Evolutionary conservation across 306 rosid genomes (phyloP).

Genomic region (Quercus bicolor): DNA sequence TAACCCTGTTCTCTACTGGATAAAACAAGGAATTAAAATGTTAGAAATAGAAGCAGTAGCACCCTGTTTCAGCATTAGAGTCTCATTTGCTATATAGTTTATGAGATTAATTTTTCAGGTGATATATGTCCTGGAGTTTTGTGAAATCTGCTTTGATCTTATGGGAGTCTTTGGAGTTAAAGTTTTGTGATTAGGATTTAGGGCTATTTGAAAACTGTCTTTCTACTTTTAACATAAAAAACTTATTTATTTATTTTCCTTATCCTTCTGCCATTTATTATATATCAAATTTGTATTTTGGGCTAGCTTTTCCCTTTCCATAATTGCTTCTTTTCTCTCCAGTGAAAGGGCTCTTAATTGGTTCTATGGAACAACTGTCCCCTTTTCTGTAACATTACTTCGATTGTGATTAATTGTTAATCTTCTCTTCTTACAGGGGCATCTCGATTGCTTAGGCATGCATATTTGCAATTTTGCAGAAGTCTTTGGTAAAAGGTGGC

Average conservation of each 20-base stretch:
- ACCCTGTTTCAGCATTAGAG: too few species aligned
- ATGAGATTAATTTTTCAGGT: too few species aligned
- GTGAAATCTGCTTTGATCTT: neutral
- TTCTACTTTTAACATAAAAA: neutral
- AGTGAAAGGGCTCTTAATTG: neutral
- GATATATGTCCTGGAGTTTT: neutral
- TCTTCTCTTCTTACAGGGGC: constrained; percentile 7
- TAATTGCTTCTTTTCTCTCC: neutral
- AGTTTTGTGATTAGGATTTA: neutral
- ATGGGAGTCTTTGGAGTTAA: neutral
- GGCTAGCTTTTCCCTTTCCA: neutral
- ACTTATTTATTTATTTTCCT: neutral
- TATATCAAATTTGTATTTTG: too few species aligned
- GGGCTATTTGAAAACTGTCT: neutral
- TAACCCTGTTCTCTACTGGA: too few species aligned
- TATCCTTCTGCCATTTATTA: too few species aligned
- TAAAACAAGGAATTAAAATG: too few species aligned
- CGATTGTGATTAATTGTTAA: neutral
- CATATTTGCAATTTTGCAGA: neutral
- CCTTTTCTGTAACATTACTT: neutral
- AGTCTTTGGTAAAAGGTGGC: neutral
- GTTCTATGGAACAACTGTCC: neutral
- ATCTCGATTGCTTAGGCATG: neutral
- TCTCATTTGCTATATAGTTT: too few species aligned
- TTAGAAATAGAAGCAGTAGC: too few species aligned